phyloP scores from a whole-genome alignment of 2,329 filamentous ascomycete species.

The Parafenestella ontariensis region DNA sequence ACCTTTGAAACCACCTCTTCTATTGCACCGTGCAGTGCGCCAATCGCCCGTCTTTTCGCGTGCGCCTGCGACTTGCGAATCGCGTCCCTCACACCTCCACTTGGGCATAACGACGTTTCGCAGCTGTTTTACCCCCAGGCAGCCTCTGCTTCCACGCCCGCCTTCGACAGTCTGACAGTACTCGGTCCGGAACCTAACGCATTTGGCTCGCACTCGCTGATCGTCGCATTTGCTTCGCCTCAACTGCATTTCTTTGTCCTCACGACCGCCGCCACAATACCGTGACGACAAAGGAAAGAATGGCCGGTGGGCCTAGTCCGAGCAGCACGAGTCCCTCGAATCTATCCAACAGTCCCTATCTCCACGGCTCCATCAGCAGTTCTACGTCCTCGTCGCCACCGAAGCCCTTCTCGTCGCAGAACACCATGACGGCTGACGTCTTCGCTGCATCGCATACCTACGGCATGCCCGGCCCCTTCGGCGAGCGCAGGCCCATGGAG shows the following conservation, averaged over 20 bases:
- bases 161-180: slow-evolving; percentile 22
- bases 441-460: slow-evolving; percentile 51
- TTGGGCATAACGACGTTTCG: slow-evolving; percentile 44
- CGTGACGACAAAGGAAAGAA: slow-evolving; percentile 45
- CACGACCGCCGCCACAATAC: slow-evolving; percentile 31
- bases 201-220: slow-evolving; percentile 26
- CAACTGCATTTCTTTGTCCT: slow-evolving; percentile 42
- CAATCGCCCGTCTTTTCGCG: slow-evolving; percentile 29
- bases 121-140: slow-evolving; percentile 41
- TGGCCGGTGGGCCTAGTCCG: slow-evolving; percentile 52
- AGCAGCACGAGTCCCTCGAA: slow-evolving; percentile 52
- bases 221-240: slow-evolving; percentile 22
- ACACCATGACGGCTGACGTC: slow-evolving; percentile 51
- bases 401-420: slow-evolving; percentile 42
- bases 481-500: slow-evolving; percentile 50
- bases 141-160: slow-evolving; percentile 17
- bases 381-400: slow-evolving; percentile 51
- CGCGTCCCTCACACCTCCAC: slow-evolving; percentile 16
- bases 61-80: slow-evolving; percentile 17
- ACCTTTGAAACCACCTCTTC: slow-evolving; percentile 13
- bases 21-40: slow-evolving; percentile 26
- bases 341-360: slow-evolving; percentile 49
- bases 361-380: slow-evolving; percentile 49
- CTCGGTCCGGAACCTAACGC: slow-evolving; percentile 24
- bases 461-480: slow-evolving; percentile 49